These are phyloP conservation scores for Colletotrichum tropicale DNA, from an alignment of 2,329 filamentous ascomycete species.

Conservation along the genomic window DNA sequence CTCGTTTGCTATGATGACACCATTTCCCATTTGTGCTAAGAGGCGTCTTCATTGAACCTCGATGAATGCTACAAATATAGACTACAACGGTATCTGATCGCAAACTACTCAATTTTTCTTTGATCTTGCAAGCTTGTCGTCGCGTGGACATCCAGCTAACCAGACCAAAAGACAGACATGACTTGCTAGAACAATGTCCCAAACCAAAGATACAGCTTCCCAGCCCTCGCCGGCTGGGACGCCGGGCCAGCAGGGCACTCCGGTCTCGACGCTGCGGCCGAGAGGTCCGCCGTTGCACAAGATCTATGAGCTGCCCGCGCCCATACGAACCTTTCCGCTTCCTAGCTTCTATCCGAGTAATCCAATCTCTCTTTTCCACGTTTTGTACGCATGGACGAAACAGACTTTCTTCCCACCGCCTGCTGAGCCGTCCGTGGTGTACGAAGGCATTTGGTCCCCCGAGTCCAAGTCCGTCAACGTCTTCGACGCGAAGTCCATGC, in stretches of 20 bases:
- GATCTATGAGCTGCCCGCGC: slow-evolving; percentile 82
- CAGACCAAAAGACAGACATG: slow-evolving; percentile 49
- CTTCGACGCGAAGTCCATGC: slow-evolving; percentile 74
- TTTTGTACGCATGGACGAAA: slow-evolving; percentile 77
- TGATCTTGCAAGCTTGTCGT: background rate
- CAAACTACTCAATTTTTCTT: slow-evolving; percentile 23
- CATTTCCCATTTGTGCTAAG: slow-evolving; percentile 57
- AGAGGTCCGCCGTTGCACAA: slow-evolving; percentile 60
- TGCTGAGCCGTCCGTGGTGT: slow-evolving; percentile 66
- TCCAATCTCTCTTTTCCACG: slow-evolving; percentile 83
- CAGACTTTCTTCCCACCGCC: slow-evolving; percentile 73
- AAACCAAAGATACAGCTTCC: slow-evolving; percentile 28
- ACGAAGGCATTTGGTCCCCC: slow-evolving; percentile 80
- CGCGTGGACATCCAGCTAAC: slow-evolving; percentile 15
- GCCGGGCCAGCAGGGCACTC: slow-evolving; percentile 20
- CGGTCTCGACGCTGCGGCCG: slow-evolving; percentile 25
- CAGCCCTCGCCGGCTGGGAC: slow-evolving; percentile 3
- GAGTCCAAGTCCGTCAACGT: slow-evolving; percentile 85
- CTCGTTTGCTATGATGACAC: slow-evolving; percentile 63
- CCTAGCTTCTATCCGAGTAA: slow-evolving; percentile 92
- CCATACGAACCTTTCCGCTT: slow-evolving; percentile 81
- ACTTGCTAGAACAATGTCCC: slow-evolving; percentile 47
- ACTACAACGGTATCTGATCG: slow-evolving; percentile 98
- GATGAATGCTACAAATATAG: slow-evolving; percentile 72
- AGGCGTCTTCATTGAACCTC: slow-evolving; percentile 64